Percentiles rank a stretch among this genome's conserved stretches.
Evolutionary conservation across 225 moss, liverwort and hornwort species (phyloP).

Genomic region (Bryoerythrophyllum caledonicum): DNA sequence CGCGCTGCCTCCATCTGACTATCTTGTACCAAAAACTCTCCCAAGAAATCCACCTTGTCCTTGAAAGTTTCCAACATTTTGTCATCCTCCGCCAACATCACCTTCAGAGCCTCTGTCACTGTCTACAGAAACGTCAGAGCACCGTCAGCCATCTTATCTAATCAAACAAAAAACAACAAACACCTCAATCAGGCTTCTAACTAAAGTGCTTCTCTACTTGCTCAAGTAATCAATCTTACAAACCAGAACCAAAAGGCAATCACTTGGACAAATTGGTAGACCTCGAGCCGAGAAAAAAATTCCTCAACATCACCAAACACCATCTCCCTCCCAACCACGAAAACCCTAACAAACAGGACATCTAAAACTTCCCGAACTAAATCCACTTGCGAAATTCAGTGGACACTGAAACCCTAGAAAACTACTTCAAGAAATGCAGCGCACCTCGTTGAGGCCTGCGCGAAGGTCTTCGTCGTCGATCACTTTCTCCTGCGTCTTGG

Average conservation of each 20-base stretch:
- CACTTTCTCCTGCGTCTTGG: conserved; percentile 28
- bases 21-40: conserved; percentile 79
- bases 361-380: too few relatives aligned
- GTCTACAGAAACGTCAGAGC: conserved; percentile 44
- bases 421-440: not conserved
- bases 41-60: conserved; percentile 85
- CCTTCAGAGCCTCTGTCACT: conserved; percentile 89
- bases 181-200: too few relatives aligned
- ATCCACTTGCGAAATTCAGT: not conserved
- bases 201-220: too few relatives aligned
- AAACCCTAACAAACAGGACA: not conserved
- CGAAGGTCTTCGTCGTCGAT: conserved; percentile 51
- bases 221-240: too few relatives aligned
- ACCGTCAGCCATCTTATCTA: not conserved
- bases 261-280: too few relatives aligned
- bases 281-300: not conserved
- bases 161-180: too few relatives aligned
- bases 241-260: too few relatives aligned
- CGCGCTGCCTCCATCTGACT: conserved; percentile 78
- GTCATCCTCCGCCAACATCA: conserved; percentile 90
- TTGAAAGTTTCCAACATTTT: conserved; percentile 66
- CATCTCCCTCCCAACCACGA: not conserved
- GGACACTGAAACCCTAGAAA: not conserved
- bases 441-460: conserved; percentile 49
- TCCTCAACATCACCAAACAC: not conserved